Evolutionary conservation across 1,284 basidiomycete genomes (phyloP).

Genomic region (Rhodotorula sp.): DNA sequence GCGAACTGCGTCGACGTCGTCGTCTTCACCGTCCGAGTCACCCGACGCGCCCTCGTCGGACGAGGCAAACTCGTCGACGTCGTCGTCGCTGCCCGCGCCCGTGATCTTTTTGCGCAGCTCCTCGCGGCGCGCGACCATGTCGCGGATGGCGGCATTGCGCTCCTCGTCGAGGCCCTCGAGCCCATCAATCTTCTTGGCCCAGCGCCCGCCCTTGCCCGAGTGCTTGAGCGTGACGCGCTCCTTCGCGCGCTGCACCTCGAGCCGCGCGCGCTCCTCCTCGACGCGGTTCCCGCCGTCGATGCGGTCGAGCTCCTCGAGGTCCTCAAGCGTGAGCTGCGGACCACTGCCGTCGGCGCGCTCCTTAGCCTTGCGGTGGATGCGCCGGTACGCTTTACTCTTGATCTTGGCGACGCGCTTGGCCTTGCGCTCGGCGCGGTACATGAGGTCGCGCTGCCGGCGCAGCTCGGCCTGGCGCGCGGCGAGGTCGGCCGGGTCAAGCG

Average conservation of each 20-base stretch:
- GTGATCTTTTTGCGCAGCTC: slow-evolving; percentile 67
- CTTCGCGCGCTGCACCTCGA: slow-evolving; percentile 73
- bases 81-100: slow-evolving; percentile 38
- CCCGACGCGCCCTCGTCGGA: slow-evolving; percentile 13
- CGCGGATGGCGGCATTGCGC: slow-evolving; percentile 57
- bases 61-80: slow-evolving; percentile 37
- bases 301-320: slow-evolving; percentile 54
- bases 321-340: slow-evolving; percentile 55
- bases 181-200: slow-evolving; percentile 63
- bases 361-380: slow-evolving; percentile 71
- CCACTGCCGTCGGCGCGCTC: slow-evolving; percentile 53
- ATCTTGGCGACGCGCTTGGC: slow-evolving; percentile 91
- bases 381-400: slow-evolving; percentile 90
- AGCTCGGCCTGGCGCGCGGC: slow-evolving; percentile 76
- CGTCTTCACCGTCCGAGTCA: slow-evolving; percentile 32
- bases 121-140: slow-evolving; percentile 75
- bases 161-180: slow-evolving; percentile 51
- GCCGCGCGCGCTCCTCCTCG: slow-evolving; percentile 63
- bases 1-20: slow-evolving; percentile 40
- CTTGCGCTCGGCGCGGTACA: slow-evolving; percentile 90
- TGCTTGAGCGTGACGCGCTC: slow-evolving; percentile 85
- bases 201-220: slow-evolving; percentile 51
- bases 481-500: slow-evolving; percentile 65
- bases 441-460: slow-evolving; percentile 83
- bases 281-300: slow-evolving; percentile 59